Evolutionary conservation across 2,329 filamentous ascomycete genomes (phyloP), one percentile per base, ranked within the genome.

Genomic region (Lomentospora prolificans): DNA sequence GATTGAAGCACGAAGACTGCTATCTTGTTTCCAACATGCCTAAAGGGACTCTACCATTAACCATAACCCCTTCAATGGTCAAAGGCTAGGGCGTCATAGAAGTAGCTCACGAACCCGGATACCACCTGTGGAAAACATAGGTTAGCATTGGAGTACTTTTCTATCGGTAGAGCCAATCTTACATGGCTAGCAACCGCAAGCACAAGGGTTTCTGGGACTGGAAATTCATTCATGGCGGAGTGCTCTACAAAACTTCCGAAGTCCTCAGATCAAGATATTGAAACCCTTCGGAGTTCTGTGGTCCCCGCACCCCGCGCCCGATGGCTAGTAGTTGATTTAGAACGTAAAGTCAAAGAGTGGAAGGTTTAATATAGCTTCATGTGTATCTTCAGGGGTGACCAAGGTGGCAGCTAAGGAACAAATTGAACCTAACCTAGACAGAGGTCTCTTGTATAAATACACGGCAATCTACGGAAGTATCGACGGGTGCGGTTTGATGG

Each of bases 1-100:
- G 88, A 87, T 70, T 99, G 92, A 79, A 99, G 86, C 61, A 91
- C 89, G 66, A 96, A 95, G 1, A 90, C 90, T 44, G 91, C 91
- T 77, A 99, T 96, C 65, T 92, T 96, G 70, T 99, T 99, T 53
- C 94, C 94, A 62, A 99, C 94, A 79, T 96, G 92, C 68, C 94
- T 96, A 57, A 36, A 36, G 58, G 57, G 54, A 58, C 55, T 31
- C 30, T 17, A 17, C 36, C 48, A 17, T 31, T 36, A 19, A 46
- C 28, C 46, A n/a, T 4, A 4, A 39, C 24, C 22, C 28, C 44
- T 22, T 30, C 17, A 41, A 41, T 14, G 39, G 6, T 12, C 39
- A 14, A 17, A 12, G 3, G 36, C n/a, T n/a, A n/a, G n/a, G n/a
- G n/a, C n/a, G n/a, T n/a, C 19, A 8, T 22, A 31, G 24, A 55